These are phyloP conservation scores for Inga oerstediana DNA, from an alignment of 306 rosid species.

Conservation along the genomic window DNA sequence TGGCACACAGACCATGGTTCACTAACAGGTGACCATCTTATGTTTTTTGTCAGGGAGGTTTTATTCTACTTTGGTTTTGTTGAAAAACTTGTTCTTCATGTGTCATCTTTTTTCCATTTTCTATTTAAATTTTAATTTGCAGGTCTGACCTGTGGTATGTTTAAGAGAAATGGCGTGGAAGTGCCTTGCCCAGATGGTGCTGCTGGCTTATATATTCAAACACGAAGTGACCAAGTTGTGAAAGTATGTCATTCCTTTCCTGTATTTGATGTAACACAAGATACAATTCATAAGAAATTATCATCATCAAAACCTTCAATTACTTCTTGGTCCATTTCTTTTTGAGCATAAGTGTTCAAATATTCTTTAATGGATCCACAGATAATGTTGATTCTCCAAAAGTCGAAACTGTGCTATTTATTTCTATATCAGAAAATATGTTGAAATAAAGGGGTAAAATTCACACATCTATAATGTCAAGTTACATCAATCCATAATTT, in stretches of 20 bases:
- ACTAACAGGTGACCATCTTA: slow-evolving; percentile 70
- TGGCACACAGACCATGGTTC: slow-evolving; percentile 99
- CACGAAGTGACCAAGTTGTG: slow-evolving; percentile 81
- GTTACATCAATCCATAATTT: background rate
- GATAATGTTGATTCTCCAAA: background rate
- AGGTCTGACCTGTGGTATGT: slow-evolving; percentile 86
- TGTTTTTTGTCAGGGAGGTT: slow-evolving; percentile 7
- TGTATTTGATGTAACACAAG: slow-evolving; percentile 27
- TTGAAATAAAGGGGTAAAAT: background rate
- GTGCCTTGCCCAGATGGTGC: slow-evolving; percentile 79
- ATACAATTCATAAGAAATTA: slow-evolving; percentile 14
- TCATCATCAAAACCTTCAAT: slow-evolving; percentile 22
- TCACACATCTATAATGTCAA: background rate
- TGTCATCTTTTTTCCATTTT: slow-evolving; percentile 31
- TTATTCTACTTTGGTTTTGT: slow-evolving; percentile 3
- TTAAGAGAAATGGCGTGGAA: slow-evolving; percentile 72
- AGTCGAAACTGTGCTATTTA: background rate
- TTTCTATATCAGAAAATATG: background rate
- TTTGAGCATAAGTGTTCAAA: slow-evolving; percentile 3
- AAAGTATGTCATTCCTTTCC: slow-evolving; percentile 55
- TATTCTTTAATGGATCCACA: slow-evolving; percentile 1
- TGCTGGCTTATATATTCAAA: slow-evolving; percentile 85
- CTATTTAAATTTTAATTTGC: slow-evolving; percentile 46
- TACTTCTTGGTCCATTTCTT: slow-evolving; percentile 26
- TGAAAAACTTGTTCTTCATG: slow-evolving; percentile 10